Percentiles rank a stretch among this genome's conserved stretches.
phyloP scores from a whole-genome alignment of 768 basidiomycete genomes.

The Trametes sanguinea region DNA sequence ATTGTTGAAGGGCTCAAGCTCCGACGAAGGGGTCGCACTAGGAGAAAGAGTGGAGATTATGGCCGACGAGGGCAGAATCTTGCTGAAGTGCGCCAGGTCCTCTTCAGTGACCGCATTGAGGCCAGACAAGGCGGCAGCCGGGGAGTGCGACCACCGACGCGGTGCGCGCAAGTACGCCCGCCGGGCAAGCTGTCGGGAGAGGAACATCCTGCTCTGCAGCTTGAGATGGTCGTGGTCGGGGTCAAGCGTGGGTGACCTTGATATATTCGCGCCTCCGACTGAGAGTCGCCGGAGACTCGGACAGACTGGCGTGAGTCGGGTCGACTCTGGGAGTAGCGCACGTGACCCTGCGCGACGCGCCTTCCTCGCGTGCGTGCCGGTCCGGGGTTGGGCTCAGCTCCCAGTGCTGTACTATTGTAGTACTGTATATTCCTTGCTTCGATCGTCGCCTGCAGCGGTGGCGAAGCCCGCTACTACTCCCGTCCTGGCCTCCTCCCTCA shows the following conservation, averaged over 20 bases:
- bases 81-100: slow-evolving; percentile 69
- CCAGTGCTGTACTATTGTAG: too few relatives aligned
- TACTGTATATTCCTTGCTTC: too few relatives aligned
- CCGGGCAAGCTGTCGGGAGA: slow-evolving; percentile 24
- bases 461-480: too few relatives aligned
- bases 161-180: slow-evolving; percentile 10
- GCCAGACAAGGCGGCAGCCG: slow-evolving; percentile 21
- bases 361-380: too few relatives aligned
- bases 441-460: too few relatives aligned
- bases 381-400: too few relatives aligned
- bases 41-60: slow-evolving; percentile 71
- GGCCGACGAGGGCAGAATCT: slow-evolving; percentile 60
- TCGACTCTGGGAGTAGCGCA: not conserved
- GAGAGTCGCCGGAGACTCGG: not conserved
- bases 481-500: too few relatives aligned
- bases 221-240: not conserved
- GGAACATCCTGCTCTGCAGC: slow-evolving; percentile 18
- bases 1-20: slow-evolving; percentile 77
- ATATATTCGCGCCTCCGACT: not conserved
- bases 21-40: slow-evolving; percentile 48
- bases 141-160: slow-evolving; percentile 29
- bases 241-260: not conserved
- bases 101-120: slow-evolving; percentile 48
- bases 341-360: not conserved
- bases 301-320: not conserved